Evolutionary conservation across 495 filamentous ascomycete genomes (phyloP), one percentile per base, ranked within the genome.

Genomic region (Staphylotrichum longicolle): DNA sequence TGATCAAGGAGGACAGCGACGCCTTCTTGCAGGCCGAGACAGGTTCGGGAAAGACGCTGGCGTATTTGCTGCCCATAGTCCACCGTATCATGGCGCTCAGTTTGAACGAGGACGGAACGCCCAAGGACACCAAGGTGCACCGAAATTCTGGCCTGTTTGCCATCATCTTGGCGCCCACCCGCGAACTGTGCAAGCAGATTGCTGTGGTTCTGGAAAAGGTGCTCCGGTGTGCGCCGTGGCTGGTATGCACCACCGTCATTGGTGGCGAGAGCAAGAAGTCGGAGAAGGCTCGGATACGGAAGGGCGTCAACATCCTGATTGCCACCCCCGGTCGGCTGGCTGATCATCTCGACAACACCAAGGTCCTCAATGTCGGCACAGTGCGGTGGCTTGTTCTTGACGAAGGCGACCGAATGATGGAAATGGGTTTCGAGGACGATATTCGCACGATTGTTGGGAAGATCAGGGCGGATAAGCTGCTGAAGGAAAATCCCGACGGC

Each of bases 241-340:
- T 98, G 48, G 94, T 98, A 0, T 86, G 87, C 30, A 91, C 91
- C 5, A 94, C 89, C 0, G 92, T 98, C 11, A 95, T 92, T 64
- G 94, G 94, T 71, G 94, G 94, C 30, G 93, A 98, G 75, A 97
- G 93, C 74, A 97, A 97, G 73, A 93, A 97, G 67, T 92, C 90
- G 2, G 94, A 98, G 71, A 98, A 98, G 72, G 91, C 94, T 34
- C 80, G 95, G 48, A 69, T 98, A 63, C 78, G 94, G 63, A 98
- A 97, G 71, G 94, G 94, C 2, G 77, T 96, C 62, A 97, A 97
- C 74, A 95, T 98, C 54, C 79, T 98, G 32, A 89, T 98, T 12
- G 94, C 94, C 37, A 98, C 94, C 0, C 94, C 94, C 1, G 94
- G 94, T 58, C 83, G 94, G 20, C 77, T 98, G 57, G 86, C 83